A percentile compares a stretch with the other conserved stretches of the same genome.
These are phyloP conservation scores for Wickerhamiella qilinensis DNA, from an alignment of 805 yeast genomes.

Conservation along the genomic window DNA sequence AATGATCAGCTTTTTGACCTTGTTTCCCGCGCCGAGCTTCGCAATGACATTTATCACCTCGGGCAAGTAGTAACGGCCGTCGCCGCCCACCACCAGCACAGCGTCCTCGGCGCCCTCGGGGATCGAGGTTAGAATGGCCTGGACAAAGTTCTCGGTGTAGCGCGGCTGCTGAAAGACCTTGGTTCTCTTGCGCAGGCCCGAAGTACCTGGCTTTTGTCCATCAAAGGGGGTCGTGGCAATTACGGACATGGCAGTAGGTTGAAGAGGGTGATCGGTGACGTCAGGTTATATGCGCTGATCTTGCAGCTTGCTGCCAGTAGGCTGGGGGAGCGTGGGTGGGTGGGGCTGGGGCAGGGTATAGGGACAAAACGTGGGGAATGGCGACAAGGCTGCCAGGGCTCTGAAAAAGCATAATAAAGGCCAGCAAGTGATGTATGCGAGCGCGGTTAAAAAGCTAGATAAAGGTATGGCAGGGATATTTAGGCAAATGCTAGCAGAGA, in stretches of 20 bases:
- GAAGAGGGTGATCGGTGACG: too few species aligned
- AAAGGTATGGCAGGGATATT: too few species aligned
- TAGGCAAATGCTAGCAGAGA: too few species aligned
- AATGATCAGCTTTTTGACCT: conserved; percentile 66
- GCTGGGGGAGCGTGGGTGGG: too few species aligned
- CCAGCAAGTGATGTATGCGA: too few species aligned
- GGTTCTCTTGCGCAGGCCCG: conserved; percentile 89
- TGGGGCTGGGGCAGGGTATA: too few species aligned
- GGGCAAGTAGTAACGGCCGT: conserved; percentile 84
- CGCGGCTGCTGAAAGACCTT: conserved; percentile 60
- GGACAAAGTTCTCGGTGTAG: conserved; percentile 89
- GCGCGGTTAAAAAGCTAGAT: too few species aligned
- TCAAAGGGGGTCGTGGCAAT: conserved; percentile 56
- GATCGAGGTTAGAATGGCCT: conserved; percentile 66
- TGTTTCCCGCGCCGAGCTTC: conserved; percentile 77
- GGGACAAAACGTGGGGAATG: too few species aligned
- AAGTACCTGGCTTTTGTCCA: conserved; percentile 97
- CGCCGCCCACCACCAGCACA: conserved; percentile 86
- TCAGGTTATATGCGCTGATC: too few species aligned
- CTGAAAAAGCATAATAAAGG: too few species aligned
- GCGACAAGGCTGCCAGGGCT: too few species aligned
- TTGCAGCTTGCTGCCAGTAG: too few species aligned
- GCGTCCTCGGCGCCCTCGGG: conserved; percentile 75
- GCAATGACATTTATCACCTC: conserved; percentile 68
- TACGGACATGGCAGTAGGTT: neutral